Percentiles rank a stretch among this genome's conserved stretches.
Evolutionary conservation across 2,329 filamentous ascomycete genomes (phyloP).

Genomic region (Colletotrichum truncatum): DNA sequence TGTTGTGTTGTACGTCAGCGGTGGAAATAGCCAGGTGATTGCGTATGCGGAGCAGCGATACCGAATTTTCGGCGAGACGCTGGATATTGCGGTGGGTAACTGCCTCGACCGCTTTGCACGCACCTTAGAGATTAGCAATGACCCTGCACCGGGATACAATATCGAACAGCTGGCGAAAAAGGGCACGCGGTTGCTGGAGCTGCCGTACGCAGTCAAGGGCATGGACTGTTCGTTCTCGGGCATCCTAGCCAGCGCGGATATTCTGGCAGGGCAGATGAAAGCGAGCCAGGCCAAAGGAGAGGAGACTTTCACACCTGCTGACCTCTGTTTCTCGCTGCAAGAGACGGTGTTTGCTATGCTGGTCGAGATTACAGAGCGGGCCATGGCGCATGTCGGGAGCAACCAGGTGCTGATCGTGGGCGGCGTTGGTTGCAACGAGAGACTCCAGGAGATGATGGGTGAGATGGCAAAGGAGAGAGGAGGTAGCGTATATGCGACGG

Average conservation of each 20-base stretch:
- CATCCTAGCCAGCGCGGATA: slow-evolving; percentile 85
- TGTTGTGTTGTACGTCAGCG: slow-evolving; percentile 93
- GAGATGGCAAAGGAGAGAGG: slow-evolving; percentile 90
- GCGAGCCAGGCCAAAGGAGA: slow-evolving; percentile 56
- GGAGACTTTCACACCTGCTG: slow-evolving; percentile 76
- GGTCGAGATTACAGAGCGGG: slow-evolving; percentile 97
- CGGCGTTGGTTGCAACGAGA: slow-evolving; percentile 93
- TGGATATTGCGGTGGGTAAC: slow-evolving; percentile 98
- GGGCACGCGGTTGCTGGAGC: slow-evolving; percentile 78
- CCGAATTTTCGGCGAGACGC: slow-evolving; percentile 96
- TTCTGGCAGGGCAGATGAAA: slow-evolving; percentile 75
- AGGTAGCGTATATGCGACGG: slow-evolving; percentile 91
- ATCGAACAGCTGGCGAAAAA: slow-evolving; percentile 92
- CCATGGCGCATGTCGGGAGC: slow-evolving; percentile 96
- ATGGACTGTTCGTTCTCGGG: slow-evolving; percentile 99
- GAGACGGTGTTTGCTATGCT: slow-evolving; percentile 98
- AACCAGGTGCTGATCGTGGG: slow-evolving; percentile 93
- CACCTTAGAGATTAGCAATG: slow-evolving; percentile 90
- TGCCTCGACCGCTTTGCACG: slow-evolving; percentile 96
- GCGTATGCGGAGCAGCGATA: slow-evolving; percentile 95
- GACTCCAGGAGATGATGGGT: slow-evolving; percentile 98
- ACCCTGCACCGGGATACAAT: slow-evolving; percentile 96
- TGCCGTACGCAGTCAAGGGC: slow-evolving; percentile 96
- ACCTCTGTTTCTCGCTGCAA: slow-evolving; percentile 93
- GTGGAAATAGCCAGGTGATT: slow-evolving; percentile 97